These are phyloP conservation scores for Cladosporium sp. DNA, from an alignment of 2,329 filamentous ascomycete genomes.

Conservation along the genomic window DNA sequence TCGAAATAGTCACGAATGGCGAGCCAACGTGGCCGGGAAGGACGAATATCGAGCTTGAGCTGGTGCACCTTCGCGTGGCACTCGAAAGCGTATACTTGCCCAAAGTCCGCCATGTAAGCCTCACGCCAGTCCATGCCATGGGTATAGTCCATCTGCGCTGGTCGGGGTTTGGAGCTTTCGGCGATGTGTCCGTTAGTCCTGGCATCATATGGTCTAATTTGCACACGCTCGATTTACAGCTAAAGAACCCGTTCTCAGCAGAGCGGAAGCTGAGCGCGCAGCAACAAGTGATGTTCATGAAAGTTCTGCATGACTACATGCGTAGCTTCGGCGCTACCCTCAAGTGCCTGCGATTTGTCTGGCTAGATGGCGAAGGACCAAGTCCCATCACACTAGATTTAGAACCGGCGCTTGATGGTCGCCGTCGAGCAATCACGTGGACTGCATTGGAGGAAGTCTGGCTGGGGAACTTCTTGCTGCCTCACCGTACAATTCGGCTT, in stretches of 20 bases:
- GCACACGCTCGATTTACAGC: conserved; percentile 24
- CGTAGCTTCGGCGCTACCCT: conserved; percentile 27
- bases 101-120: conserved; percentile 19
- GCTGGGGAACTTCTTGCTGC: conserved; percentile 22
- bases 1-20: conserved; percentile 25
- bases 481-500: conserved; percentile 13
- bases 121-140: conserved; percentile 28
- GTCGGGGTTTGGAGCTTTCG: conserved; percentile 25
- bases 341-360: conserved; percentile 26
- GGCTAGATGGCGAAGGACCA: conserved; percentile 28
- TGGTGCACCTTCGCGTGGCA: conserved; percentile 25
- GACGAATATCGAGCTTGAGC: conserved; percentile 22
- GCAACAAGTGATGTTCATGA: conserved; percentile 27
- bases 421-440: conserved; percentile 20
- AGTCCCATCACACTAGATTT: conserved; percentile 26
- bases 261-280: conserved; percentile 15
- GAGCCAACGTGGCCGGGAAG: conserved; percentile 29
- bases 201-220: conserved; percentile 24
- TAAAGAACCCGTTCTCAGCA: conserved; percentile 24
- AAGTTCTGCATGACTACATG: conserved; percentile 29
- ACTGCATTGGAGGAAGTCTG: conserved; percentile 21
- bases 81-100: conserved; percentile 22
- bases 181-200: conserved; percentile 10
- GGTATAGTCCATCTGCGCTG: conserved; percentile 33
- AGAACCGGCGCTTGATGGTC: conserved; percentile 15